phyloP scores from a whole-genome alignment of 2,329 filamentous ascomycete species.

The Zopfia rhizophila region DNA sequence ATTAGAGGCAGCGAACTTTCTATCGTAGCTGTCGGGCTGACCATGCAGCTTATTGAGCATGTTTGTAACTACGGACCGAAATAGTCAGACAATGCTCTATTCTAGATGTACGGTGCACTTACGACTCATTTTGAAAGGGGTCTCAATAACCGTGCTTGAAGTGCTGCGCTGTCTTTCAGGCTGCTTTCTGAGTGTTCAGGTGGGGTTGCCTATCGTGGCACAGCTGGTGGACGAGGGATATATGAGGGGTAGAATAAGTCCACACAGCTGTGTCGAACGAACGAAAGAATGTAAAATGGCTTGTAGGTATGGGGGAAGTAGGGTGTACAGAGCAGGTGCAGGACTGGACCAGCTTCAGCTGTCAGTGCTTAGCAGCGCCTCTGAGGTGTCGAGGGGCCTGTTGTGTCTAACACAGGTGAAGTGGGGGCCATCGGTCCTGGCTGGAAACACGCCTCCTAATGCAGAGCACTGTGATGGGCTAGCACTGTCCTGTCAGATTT shows the following conservation, averaged over 20 bases:
- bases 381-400: slow-evolving; percentile 28
- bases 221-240: slow-evolving; percentile 28
- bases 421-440: slow-evolving; percentile 39
- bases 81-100: slow-evolving; percentile 23
- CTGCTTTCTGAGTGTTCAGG: slow-evolving; percentile 43
- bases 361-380: not conserved
- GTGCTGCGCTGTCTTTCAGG: slow-evolving; percentile 42
- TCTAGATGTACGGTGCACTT: slow-evolving; percentile 20
- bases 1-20: slow-evolving; percentile 74
- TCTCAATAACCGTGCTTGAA: slow-evolving; percentile 34
- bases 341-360: slow-evolving; percentile 12
- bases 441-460: slow-evolving; percentile 33
- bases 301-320: slow-evolving; percentile 5
- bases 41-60: slow-evolving; percentile 97
- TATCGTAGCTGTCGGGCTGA: slow-evolving; percentile 98
- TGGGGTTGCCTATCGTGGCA: slow-evolving; percentile 40
- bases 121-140: slow-evolving; percentile 49
- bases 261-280: slow-evolving; percentile 19
- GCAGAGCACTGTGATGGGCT: not conserved
- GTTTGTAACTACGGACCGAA: slow-evolving; percentile 70
- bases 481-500: not conserved
- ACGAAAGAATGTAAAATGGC: slow-evolving; percentile 18
- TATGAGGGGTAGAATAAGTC: slow-evolving; percentile 43
- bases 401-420: slow-evolving; percentile 31
- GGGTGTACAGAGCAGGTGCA: not conserved